Percentiles rank a stretch among this genome's conserved stretches.
Evolutionary conservation across 2,329 filamentous ascomycete genomes (phyloP).

Genomic region (Fusarium zealandicum): DNA sequence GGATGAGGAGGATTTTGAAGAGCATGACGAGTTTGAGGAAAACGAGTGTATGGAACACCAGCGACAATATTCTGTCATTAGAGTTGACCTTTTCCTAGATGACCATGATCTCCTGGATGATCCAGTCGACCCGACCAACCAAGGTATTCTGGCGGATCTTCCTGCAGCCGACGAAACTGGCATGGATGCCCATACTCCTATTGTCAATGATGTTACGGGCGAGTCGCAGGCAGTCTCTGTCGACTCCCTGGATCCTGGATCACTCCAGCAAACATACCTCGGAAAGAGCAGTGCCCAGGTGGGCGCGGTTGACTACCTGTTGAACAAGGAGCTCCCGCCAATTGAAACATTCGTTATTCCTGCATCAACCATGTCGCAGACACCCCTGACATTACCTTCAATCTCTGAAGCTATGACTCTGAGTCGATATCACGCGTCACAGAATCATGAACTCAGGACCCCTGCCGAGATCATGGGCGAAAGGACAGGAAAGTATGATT

Average conservation of each 20-base stretch:
- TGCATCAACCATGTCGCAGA: background rate
- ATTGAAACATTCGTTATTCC: constrained; percentile 1
- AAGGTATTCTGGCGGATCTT: background rate
- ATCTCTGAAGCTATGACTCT: constrained; percentile 24
- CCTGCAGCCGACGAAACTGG: background rate
- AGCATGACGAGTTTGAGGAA: constrained; percentile 35
- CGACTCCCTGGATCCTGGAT: background rate
- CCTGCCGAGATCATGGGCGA: constrained; percentile 45
- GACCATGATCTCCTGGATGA: background rate
- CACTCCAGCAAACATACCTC: background rate
- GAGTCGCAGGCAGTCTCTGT: background rate
- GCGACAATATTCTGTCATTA: background rate
- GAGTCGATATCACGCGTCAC: background rate
- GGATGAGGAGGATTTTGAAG: constrained; percentile 27
- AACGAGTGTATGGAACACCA: constrained; percentile 18
- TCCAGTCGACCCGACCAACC: background rate
- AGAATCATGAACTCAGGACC: background rate
- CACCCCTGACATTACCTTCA: constrained; percentile 26
- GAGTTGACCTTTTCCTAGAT: constrained; percentile 27
- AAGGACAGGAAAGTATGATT: constrained; percentile 50
- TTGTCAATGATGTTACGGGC: background rate
- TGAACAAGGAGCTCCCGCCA: constrained; percentile 12
- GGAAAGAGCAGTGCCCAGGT: background rate
- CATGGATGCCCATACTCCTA: background rate
- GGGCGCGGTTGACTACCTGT: background rate